Base-by-base conservation (phyloP, 257 asterid genomes). In the Solanum clarkiae region DNA sequence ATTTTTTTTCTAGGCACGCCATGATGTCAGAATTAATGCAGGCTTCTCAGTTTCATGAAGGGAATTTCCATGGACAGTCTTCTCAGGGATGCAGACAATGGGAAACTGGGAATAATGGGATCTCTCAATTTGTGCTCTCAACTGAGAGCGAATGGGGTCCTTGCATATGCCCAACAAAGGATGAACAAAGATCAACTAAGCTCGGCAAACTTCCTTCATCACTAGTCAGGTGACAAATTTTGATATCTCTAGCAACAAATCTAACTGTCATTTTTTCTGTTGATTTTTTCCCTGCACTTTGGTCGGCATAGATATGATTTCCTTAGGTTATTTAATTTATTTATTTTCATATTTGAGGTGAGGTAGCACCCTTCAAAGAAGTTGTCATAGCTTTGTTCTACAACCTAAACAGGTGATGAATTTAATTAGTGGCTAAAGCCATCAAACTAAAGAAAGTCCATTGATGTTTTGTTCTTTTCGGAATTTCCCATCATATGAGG, bases 21-120 rank as follows among this genome's bases (percentile, higher is more conserved):
- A 13, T 90, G 93, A 53, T 94, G 91, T 89, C 93, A 7, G 94
- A 92, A 57, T 88, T 92, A 80, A 86, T 91, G 92, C 97, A 88
- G 90, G 95, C 94, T 81, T 92, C 97, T 59, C 98, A 91, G 91
- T 91, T 90, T 86, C 94, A 92, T 86, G 86, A 91, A 3, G 93
- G 97, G 81, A 95, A 87, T 90, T 86, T 94, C 86, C 87, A 94
- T 60, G 98, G 94, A 49, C 97, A 93, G 89, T 84, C 94, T n/a
- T 89, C 92, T 89, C 93, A 88, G 55, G 98, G 95, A 87, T 92
- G 90, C 95, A 91, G 86, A 91, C 88, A 84, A 87, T 92, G 97
- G 96, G 95, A 86, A 90, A 83, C 87, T 92, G 96, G 95, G 95
- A 86, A 90, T 92, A 92, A 86, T 91, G 92, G 91, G 92, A 24